Percentiles rank a stretch among this genome's conserved stretches.
phyloP scores from a whole-genome alignment of 257 asterid genomes.

The Lycium barbarum region DNA sequence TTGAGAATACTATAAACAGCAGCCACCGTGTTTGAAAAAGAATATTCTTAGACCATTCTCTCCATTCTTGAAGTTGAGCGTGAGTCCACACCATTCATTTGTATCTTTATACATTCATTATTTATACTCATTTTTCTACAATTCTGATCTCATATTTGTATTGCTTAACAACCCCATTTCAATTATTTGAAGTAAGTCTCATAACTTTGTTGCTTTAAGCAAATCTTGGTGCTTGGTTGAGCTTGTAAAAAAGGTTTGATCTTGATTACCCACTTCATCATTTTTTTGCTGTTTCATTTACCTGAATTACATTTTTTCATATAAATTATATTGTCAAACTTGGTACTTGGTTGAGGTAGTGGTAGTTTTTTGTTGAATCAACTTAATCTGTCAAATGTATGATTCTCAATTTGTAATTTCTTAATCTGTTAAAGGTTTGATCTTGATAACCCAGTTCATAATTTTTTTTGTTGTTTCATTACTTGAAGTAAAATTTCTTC shows the following conservation, averaged over 20 bases:
- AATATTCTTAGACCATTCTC: not conserved
- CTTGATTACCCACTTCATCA: not conserved
- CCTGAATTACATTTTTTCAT: not conserved
- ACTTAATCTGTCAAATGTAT: not conserved
- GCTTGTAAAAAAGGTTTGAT: constrained; percentile 34
- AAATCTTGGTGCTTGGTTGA: constrained; percentile 9
- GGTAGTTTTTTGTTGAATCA: not conserved
- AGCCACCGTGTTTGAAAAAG: constrained; percentile 4
- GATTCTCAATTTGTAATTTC: not conserved
- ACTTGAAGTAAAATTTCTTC: too few species aligned
- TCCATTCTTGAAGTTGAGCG: not conserved
- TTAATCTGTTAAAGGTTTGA: not conserved
- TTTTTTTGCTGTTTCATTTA: constrained; percentile 5
- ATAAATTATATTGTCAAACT: not conserved
- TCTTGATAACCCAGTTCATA: too few species aligned
- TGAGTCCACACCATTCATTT: constrained; percentile 11
- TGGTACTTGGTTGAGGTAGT: not conserved
- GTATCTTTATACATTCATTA: not conserved
- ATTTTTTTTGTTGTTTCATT: too few species aligned
- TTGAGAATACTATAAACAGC: constrained; percentile 12
- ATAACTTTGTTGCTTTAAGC: not conserved
- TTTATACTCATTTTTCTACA: constrained; percentile 17
- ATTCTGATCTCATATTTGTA: constrained; percentile 11
- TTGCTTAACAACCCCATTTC: not conserved
- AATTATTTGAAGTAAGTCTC: not conserved